Evolutionary conservation across 2,329 filamentous ascomycete species (phyloP), one percentile per base, ranked within the genome.

Genomic region (Fusarium fujikuroi): DNA sequence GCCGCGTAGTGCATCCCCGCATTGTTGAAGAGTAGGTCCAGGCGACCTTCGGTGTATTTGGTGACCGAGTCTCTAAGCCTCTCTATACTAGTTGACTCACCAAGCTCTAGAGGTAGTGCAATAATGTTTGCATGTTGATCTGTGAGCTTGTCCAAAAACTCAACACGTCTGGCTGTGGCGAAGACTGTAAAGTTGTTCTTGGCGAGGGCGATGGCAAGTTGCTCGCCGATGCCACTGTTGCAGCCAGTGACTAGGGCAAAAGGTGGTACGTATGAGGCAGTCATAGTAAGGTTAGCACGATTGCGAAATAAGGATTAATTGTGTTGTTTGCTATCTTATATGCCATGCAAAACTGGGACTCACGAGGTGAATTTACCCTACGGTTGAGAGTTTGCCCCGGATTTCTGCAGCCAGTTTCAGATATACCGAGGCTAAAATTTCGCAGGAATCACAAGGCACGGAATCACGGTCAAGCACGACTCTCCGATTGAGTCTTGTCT

Each of bases 251-350:
- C 54, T 5, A 57, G 39, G 0, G 39, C 54, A 7, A 47, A 57
- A 0, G 39, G 54, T 0, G 54, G 54, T 21, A 3, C 7, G 3
- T 34, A 36, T 4, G n/a, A n/a, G 9, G 30, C 8, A 57, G n/a
- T 10, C 53, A 44, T 57, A 1, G 0, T 57, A 0, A 2, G 2
- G 7, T 32, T 12, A 2, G 2, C 0, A 9, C 12, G 23, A 7
- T 0, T 16, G 0, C 1, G 14, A 2, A 4, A 9, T 4, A 21
- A 52, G 21, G 12, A 5, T 3, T 2, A 0, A 50, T 19, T 2
- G n/a, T 7, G 10, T 34, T 9, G 12, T 5, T 18, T 2, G 4
- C 19, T 28, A 28, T 10, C 23, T 53, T 53, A 28, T 30, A n/a
- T n/a, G 4, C 7, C 23, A 28, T 12, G 3, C 5, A 54, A 12